A percentile compares a stretch with the other conserved stretches of the same genome.
Conservation (phyloP, 2,329 filamentous ascomycete species). For the Fusarium oxysporum region DNA sequence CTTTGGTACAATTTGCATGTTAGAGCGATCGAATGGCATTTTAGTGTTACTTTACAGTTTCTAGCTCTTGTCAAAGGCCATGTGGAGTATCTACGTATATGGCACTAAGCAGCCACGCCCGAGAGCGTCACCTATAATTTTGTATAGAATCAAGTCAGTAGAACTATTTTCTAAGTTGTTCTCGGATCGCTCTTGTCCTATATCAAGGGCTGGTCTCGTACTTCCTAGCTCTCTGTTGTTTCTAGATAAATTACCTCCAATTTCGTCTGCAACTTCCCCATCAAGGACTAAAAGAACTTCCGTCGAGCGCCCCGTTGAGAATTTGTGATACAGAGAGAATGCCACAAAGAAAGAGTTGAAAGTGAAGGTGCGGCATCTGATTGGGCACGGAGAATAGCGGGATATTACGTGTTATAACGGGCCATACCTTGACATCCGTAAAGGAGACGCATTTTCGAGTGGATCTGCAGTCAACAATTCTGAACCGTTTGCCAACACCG, state of each 20-base stretch:
- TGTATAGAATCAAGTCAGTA: background rate
- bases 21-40: accelerated
- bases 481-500: accelerated
- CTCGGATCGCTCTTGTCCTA: accelerated
- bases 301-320: accelerated
- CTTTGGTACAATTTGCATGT: accelerated
- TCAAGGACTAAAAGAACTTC: background rate
- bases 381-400: background rate
- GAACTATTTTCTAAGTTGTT: accelerated
- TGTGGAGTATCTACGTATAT: background rate
- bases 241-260: background rate
- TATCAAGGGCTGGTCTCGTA: background rate
- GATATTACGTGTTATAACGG: background rate
- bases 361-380: accelerated
- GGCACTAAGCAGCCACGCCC: background rate
- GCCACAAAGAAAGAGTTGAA: accelerated
- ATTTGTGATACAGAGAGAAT: accelerated
- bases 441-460: accelerated
- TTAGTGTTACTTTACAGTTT: accelerated
- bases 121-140: accelerated
- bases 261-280: too few species aligned
- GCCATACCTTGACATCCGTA: background rate
- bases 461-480: background rate
- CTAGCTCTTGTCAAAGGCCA: background rate
- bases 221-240: accelerated